Base-by-base conservation (phyloP, 306 rosid species). In the Urtica urens region DNA sequence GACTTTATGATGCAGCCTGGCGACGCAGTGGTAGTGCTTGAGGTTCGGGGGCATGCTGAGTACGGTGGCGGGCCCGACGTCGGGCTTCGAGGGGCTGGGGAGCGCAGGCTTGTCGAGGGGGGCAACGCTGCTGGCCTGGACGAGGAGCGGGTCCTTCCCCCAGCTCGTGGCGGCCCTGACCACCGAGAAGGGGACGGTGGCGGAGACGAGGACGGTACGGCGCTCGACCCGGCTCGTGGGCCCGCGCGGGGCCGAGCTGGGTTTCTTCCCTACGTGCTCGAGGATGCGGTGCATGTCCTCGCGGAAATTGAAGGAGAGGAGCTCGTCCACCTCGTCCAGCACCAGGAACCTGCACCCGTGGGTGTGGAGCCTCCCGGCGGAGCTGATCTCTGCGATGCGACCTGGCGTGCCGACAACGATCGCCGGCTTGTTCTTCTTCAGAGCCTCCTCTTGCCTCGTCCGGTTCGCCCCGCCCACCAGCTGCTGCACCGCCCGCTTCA, bases 371-470 rank as follows among this genome's bases (percentile, higher is more conserved):
- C 75, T 90, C 57, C 95, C 97, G 0, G 93, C 43, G n/a, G 93
- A 77, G 66, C 97, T 90, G 4, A 90, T 79, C 77, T 90, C 95
- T 0, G 97, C 76, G 30, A 90, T 84, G 68, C 95, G 74, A 18
- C 95, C 97, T 1, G 97, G 97, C 1, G 97, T 90, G 47, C 97
- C 97, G 37, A 90, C 88, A 55, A 90, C 86, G 73, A 84, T 81
- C 28, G 76, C 74, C 23, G 93, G 93, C 24, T 84, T 90, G 45
- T 84, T 81, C 70, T 84, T 90, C 78, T 70, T 90, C 15, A 90
- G 74, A 22, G 95, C 97, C 55, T 90, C 97, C 49, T 90, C 97
- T 63, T 90, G 97, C 60, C 97, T 72, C 1, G 87, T 67, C 40
- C 90, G 64, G 53, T 90, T 90, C 0, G 97, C 97, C 49, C 97